phyloP scores from a whole-genome alignment of 345 rosid genomes.

The Combretum micranthum region DNA sequence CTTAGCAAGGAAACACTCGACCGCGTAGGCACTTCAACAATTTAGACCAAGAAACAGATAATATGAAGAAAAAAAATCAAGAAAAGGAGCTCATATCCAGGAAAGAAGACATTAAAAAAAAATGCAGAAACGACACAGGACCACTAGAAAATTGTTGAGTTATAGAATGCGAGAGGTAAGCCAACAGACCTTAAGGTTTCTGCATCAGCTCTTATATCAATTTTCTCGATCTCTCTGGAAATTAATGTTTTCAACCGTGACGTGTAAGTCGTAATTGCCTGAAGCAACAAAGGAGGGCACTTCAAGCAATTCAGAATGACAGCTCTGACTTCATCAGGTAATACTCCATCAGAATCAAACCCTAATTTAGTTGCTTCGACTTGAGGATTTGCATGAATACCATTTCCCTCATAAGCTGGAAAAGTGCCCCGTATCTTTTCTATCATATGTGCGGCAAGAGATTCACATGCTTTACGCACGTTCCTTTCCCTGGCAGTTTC shows the following conservation, averaged over 20 bases:
- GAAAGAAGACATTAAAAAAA: too few relatives aligned
- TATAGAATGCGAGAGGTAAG: background rate
- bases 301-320: slow-evolving; percentile 55
- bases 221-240: slow-evolving; percentile 76
- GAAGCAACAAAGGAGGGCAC: slow-evolving; percentile 76
- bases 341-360: slow-evolving; percentile 75
- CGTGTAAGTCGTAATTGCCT: slow-evolving; percentile 65
- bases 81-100: too few relatives aligned
- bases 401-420: slow-evolving; percentile 91
- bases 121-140: too few relatives aligned
- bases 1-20: too few relatives aligned
- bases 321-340: slow-evolving; percentile 66
- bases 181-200: slow-evolving; percentile 37
- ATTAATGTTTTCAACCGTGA: slow-evolving; percentile 53
- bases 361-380: slow-evolving; percentile 66
- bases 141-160: too few relatives aligned
- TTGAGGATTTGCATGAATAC: slow-evolving; percentile 72
- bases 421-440: slow-evolving; percentile 63
- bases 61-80: too few relatives aligned
- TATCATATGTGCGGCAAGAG: slow-evolving; percentile 59
- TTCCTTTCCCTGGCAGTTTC: slow-evolving; percentile 73
- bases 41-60: too few relatives aligned
- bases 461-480: slow-evolving; percentile 81
- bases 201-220: slow-evolving; percentile 91
- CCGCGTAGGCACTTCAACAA: too few relatives aligned